Evolutionary conservation across 306 rosid species (phyloP), one percentile per base, ranked within the genome.

Genomic region (Pyrus betulifolia): DNA sequence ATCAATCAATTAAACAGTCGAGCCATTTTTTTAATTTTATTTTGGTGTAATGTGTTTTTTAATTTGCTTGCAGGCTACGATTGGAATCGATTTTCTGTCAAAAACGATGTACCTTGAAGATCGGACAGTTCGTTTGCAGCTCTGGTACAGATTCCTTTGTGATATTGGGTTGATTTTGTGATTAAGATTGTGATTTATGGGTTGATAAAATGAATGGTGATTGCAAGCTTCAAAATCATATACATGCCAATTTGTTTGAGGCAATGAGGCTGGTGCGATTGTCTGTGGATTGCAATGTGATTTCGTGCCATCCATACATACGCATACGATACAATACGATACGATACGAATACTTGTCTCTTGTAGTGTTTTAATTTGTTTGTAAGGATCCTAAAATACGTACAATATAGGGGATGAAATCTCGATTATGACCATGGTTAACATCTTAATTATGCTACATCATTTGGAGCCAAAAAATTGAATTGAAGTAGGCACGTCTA

Each of bases 81-180:
- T 94, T 45, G 98, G 98, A 63, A 95, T 95, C 44, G 97, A 95
- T 82, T 95, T 95, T 88, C 85, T 95, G 84, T 95, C 97, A 11
- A 95, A 95, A 82, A 95, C 98, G 54, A 95, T 95, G 98, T 95
- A 92, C 84, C 96, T 95, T 81, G 97, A 95, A 90, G 98, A 95
- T 81, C 96, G 98, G 82, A 95, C 98, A 33, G 93, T 95, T 83
- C 98, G 97, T 81, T 84, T 95, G 90, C 98, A 95, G 93, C 97
- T 95, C 61, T 95, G 98, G 98, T 95, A 84, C 19, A 27, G 91
- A 76, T 71, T 60, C 63, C 13, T 64, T 67, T 57, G 71, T 76
- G 23, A 35, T 70, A 9, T 61, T 14, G 8, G 38, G 11, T 61
- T 61, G 35, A 17, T 27, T 61, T 49, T 49, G 19, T 17, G 6